Conservation (phyloP, 1,139 yeast genomes). For the Insectozyma bohioensis region DNA sequence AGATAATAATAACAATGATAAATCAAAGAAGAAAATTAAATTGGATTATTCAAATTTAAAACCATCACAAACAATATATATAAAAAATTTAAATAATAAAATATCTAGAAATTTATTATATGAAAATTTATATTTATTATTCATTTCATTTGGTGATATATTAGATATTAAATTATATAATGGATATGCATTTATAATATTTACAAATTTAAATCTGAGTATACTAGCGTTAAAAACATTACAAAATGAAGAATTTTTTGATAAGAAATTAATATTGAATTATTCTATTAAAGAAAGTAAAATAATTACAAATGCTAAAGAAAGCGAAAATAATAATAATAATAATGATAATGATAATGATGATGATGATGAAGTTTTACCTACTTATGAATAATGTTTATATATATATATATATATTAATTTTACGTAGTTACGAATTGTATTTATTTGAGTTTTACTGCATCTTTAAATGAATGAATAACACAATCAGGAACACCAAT, state of each 20-base stretch:
- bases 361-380: constrained; percentile 12
- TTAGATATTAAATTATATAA: constrained; percentile 55
- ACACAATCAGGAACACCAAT: constrained; percentile 92
- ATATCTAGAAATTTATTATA: constrained; percentile 46
- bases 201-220: constrained; percentile 52
- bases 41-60: constrained; percentile 13
- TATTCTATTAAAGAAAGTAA: constrained; percentile 45
- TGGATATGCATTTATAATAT: constrained; percentile 77
- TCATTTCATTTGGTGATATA: constrained; percentile 69
- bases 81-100: constrained; percentile 67
- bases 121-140: constrained; percentile 58
- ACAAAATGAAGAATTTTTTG: constrained; percentile 53
- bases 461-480: constrained; percentile 59
- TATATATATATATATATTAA: constrained; percentile 2
- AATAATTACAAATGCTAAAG: constrained; percentile 15
- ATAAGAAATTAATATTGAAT: constrained; percentile 51
- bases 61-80: constrained; percentile 53
- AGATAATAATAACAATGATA: constrained; percentile 1
- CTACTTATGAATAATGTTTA: constrained; percentile 11
- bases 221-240: constrained; percentile 49
- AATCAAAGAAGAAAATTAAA: constrained; percentile 12
- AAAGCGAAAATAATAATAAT: constrained; percentile 3
- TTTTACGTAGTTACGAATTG: not conserved
- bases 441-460: constrained; percentile 24
- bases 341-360: constrained; percentile 6